phyloP scores from a whole-genome alignment of 164 flowering plant species.

The Cinnamomum chago region DNA sequence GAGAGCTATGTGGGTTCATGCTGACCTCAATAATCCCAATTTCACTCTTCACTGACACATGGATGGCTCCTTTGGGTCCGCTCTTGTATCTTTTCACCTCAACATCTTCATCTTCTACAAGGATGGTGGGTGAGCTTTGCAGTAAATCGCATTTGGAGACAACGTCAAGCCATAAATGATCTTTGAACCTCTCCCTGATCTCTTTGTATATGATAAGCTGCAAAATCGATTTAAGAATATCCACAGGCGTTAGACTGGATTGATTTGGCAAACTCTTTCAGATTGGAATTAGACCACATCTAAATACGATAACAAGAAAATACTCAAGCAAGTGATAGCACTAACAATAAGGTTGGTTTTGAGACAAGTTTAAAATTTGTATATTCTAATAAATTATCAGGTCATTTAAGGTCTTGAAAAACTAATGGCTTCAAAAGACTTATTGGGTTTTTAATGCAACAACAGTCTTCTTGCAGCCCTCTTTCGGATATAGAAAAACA shows the following conservation, averaged over 20 bases:
- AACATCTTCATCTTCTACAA: slow-evolving; percentile 36
- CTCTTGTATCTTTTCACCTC: slow-evolving; percentile 62
- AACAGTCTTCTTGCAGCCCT: no score
- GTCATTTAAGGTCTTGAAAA: not conserved
- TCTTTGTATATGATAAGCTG: slow-evolving; percentile 79
- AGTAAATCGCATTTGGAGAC: slow-evolving; percentile 87
- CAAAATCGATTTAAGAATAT: slow-evolving; percentile 11
- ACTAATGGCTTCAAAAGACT: no score
- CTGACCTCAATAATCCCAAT: slow-evolving; percentile 63
- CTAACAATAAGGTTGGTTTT: not conserved
- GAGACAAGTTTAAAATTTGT: not conserved
- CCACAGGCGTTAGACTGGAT: not conserved
- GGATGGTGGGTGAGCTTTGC: slow-evolving; percentile 40
- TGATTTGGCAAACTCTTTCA: no score
- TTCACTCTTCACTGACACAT: slow-evolving; percentile 69
- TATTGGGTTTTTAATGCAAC: no score
- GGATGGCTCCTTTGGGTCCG: slow-evolving; percentile 82
- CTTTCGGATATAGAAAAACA: no score
- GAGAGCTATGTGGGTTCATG: not conserved
- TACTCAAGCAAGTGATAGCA: not conserved
- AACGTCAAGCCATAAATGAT: slow-evolving; percentile 91
- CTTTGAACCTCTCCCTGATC: slow-evolving; percentile 65
- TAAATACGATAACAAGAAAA: not conserved
- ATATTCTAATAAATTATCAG: not conserved
- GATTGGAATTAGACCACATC: no score